These are phyloP conservation scores for Senecio squalidus DNA, from an alignment of 140 eudicot species.

Conservation along the genomic window DNA sequence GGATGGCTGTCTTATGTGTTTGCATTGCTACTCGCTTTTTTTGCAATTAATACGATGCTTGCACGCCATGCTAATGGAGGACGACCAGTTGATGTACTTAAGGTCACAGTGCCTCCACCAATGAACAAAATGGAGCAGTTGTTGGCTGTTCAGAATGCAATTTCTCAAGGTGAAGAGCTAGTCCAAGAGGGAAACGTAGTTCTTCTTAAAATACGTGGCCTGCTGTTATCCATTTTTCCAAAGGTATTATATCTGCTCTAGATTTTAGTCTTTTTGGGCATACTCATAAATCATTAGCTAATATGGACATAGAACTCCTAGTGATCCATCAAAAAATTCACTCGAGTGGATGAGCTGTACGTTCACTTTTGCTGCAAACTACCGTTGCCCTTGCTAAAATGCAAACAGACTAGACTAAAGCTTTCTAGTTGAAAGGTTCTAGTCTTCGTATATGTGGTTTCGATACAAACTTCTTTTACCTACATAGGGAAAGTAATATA, in stretches of 20 bases:
- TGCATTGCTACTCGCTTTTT: constrained; percentile 38
- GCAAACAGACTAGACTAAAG: neutral
- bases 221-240: constrained; percentile 71
- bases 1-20: constrained; percentile 75
- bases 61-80: constrained; percentile 42
- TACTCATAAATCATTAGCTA: neutral
- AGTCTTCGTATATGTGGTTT: no score
- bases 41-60: constrained; percentile 58
- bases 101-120: constrained; percentile 72
- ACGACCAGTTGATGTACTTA: constrained; percentile 46
- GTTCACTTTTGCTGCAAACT: neutral
- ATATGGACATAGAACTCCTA: constrained; percentile 1
- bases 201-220: constrained; percentile 83
- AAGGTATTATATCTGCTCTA: constrained; percentile 44
- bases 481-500: neutral
- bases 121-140: constrained; percentile 96
- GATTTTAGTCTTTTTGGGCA: neutral
- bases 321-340: neutral
- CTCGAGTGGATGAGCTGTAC: neutral
- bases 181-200: constrained; percentile 77
- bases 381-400: neutral
- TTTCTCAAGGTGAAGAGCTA: constrained; percentile 84
- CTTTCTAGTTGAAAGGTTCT: no score
- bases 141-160: constrained; percentile 88
- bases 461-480: neutral